Conservation (phyloP, 108 stramenopile genomes). For the Cyclotella distinguenda region DNA sequence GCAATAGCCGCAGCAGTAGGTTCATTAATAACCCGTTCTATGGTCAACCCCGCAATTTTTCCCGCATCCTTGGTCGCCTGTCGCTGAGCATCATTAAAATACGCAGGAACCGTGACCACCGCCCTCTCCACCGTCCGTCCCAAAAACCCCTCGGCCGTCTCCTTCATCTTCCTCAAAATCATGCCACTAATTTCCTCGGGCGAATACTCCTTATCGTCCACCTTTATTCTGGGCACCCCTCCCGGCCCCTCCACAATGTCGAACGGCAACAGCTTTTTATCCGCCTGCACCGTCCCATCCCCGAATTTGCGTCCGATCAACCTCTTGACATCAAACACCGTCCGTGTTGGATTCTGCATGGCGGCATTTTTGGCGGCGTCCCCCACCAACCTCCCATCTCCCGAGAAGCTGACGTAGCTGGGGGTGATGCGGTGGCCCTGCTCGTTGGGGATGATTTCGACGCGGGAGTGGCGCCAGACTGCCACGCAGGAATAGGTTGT, state of each 20-base stretch:
- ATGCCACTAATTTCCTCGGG: conserved; percentile 93
- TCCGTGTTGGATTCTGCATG: conserved; percentile 95
- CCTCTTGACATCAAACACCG: conserved; percentile 98
- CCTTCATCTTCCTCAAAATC: conserved; percentile 90
- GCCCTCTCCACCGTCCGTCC: conserved; percentile 90
- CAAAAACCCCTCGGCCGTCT: conserved; percentile 84
- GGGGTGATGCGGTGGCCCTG: conserved; percentile 99
- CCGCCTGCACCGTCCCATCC: conserved; percentile 94
- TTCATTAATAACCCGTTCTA: conserved; percentile 98
- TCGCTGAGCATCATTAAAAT: conserved; percentile 97
- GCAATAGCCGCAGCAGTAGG: conserved; percentile 98
- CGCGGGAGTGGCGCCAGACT: conserved; percentile 95
- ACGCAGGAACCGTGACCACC: conserved; percentile 97
- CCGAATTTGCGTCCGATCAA: conserved; percentile 94
- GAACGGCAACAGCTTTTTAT: conserved; percentile 98
- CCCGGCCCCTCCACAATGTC: conserved; percentile 77
- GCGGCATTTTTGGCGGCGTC: conserved; percentile 99
- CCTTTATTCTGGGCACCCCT: conserved; percentile 55
- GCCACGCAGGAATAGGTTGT: conserved; percentile 99
- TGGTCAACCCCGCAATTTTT: conserved; percentile 91
- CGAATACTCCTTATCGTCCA: no score
- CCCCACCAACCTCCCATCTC: conserved; percentile 92
- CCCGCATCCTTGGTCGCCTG: conserved; percentile 98
- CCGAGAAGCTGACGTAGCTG: conserved; percentile 94
- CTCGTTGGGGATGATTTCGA: conserved; percentile 98